A percentile compares a stretch with the other conserved stretches of the same genome.
Conservation (phyloP, 2,329 filamentous ascomycete species). For the Penicillium janthinellum region DNA sequence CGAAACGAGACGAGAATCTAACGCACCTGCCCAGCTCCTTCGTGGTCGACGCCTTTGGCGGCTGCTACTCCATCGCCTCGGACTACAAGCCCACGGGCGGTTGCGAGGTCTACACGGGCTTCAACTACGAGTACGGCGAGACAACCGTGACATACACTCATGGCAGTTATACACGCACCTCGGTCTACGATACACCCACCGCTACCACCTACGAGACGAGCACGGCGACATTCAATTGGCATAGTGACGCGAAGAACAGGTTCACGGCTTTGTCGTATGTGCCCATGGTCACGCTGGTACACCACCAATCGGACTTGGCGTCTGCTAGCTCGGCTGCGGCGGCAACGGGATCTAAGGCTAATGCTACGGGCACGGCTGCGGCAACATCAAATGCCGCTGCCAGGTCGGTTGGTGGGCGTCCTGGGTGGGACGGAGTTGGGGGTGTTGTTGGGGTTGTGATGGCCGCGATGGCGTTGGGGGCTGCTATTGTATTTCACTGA, state of each 20-base stretch:
- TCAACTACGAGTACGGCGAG: background rate
- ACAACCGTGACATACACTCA: background rate
- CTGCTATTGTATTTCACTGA: slow-evolving; percentile 6
- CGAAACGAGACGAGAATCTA: background rate
- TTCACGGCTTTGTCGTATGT: background rate
- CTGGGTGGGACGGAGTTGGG: slow-evolving; percentile 6
- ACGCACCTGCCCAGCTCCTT: background rate
- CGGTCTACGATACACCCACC: background rate
- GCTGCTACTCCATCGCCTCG: slow-evolving; percentile 2
- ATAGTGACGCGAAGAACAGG: background rate
- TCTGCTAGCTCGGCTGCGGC: background rate
- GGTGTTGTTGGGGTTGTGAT: slow-evolving; percentile 6
- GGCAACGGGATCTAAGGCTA: background rate
- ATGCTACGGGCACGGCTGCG: background rate
- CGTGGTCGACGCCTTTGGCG: background rate
- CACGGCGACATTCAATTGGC: background rate
- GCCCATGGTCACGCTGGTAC: slow-evolving; percentile 10
- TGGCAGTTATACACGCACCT: background rate
- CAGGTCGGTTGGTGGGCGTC: background rate
- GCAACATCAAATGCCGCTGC: slow-evolving; percentile 15
- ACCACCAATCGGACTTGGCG: slow-evolving; percentile 12
- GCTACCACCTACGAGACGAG: background rate
- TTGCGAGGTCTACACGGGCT: background rate
- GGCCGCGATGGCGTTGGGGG: slow-evolving; percentile 11
- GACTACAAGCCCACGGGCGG: slow-evolving; percentile 1